Evolutionary conservation across 1,284 basidiomycete species (phyloP), one percentile per base, ranked within the genome.

Genomic region (Albatrellus sp.): DNA sequence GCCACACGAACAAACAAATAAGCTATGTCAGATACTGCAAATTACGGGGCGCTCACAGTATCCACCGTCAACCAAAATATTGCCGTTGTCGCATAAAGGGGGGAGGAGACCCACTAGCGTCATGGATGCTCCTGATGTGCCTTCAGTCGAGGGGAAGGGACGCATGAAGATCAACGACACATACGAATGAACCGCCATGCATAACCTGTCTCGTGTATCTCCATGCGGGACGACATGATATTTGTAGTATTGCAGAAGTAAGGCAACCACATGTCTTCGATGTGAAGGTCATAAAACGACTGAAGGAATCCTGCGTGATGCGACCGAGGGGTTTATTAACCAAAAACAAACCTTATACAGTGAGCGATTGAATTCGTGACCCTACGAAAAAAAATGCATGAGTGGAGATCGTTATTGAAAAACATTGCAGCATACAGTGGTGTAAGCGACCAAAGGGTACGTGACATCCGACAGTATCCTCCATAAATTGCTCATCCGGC

Each of bases 211-310:
- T 94, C 88, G 57, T 99, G 96, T 35, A 98, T 85, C 59, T 98
- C 92, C 92, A 98, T 98, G 5, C 83, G 75, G 9, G 91, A 96
- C 47, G 89, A 91, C 42, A 87, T 93, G 59, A 99, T 97, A 58
- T 98, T 98, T n/a, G 96, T 97, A 6, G 93, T 92, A 57, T 98
- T 98, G 65, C 91, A 96, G 66, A 93, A 99, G 67, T 85, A 99
- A 2, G 96, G 94, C 3, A 98, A 72, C 96, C 94, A 98, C 85
- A 96, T 94, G 64, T 96, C 91, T 65, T 98, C 93, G 45, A 98
- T 97, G 61, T 96, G 90, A 37, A 91, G 79, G 58, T 91, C 89
- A 57, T 91, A 93, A 59, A 97, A 94, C 2, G 81, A 75, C 77
- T 81, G 47, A 9, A 43, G 42, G 20, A n/a, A 16, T 29, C 24